These are phyloP conservation scores for Diaporthe australafricana DNA, from an alignment of 2,329 filamentous ascomycete species.

Conservation along the genomic window DNA sequence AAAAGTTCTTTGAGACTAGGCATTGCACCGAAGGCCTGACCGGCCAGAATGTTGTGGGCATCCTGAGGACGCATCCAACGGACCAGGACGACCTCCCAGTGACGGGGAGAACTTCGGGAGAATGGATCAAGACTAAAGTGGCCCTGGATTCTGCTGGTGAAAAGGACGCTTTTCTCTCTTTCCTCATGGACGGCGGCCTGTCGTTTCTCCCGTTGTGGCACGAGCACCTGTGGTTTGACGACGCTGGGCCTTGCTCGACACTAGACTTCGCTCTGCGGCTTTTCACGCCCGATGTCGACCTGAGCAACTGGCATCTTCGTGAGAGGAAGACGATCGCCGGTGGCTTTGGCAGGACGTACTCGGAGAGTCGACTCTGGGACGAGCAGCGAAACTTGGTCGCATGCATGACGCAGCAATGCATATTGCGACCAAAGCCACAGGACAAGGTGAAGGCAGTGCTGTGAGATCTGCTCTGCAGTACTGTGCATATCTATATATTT, in stretches of 20 bases:
- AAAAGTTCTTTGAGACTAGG: constrained; percentile 49
- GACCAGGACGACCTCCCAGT: constrained; percentile 52
- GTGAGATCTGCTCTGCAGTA: not conserved
- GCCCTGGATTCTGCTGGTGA: constrained; percentile 44
- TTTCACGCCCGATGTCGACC: constrained; percentile 51
- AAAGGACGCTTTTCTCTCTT: constrained; percentile 53
- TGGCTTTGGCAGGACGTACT: constrained; percentile 55
- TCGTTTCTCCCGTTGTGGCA: constrained; percentile 58
- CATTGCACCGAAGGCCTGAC: constrained; percentile 54
- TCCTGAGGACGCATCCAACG: constrained; percentile 48
- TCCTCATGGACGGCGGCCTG: constrained; percentile 57
- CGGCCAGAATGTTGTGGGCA: constrained; percentile 56
- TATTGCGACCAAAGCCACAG: constrained; percentile 43
- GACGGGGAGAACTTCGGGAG: constrained; percentile 51
- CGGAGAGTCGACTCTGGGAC: constrained; percentile 58
- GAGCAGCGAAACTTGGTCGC: constrained; percentile 56
- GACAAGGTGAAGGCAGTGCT: constrained; percentile 14
- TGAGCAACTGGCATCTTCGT: constrained; percentile 56
- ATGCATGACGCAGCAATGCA: constrained; percentile 60
- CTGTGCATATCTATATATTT: constrained; percentile 17
- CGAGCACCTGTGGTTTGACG: constrained; percentile 55
- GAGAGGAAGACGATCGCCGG: constrained; percentile 53
- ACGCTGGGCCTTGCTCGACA: constrained; percentile 56
- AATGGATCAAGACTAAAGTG: constrained; percentile 52
- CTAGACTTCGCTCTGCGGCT: constrained; percentile 63